phyloP scores from a whole-genome alignment of 1,139 yeast genomes.

The Taiozyma sp. region DNA sequence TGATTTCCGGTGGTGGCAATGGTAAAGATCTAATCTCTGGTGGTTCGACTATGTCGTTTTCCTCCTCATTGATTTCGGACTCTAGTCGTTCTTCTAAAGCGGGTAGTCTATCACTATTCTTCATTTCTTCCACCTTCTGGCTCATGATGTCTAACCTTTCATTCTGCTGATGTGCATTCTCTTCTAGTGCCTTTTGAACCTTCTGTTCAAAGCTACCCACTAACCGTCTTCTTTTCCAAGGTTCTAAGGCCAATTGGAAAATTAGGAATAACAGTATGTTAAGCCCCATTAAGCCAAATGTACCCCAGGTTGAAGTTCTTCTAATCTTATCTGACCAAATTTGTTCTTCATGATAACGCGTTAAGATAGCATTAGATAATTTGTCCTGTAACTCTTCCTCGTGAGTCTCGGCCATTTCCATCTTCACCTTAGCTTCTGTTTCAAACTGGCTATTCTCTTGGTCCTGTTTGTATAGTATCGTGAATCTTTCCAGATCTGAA shows the following conservation, averaged over 20 bases:
- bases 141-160: constrained; percentile 23
- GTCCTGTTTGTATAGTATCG: constrained; percentile 74
- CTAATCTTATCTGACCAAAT: constrained; percentile 97
- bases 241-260: constrained; percentile 87
- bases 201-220: constrained; percentile 82
- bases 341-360: constrained; percentile 95
- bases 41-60: constrained; percentile 7
- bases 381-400: constrained; percentile 71
- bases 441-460: constrained; percentile 71
- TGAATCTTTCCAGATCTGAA: constrained; percentile 76
- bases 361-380: constrained; percentile 72
- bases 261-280: constrained; percentile 73
- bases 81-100: constrained; percentile 14
- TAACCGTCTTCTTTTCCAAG: constrained; percentile 83
- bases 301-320: constrained; percentile 95
- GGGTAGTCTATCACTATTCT: constrained; percentile 17
- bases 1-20: constrained; percentile 1
- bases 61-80: constrained; percentile 18
- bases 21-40: constrained; percentile 16
- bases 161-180: constrained; percentile 27
- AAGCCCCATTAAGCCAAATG: constrained; percentile 85
- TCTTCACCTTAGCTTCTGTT: constrained; percentile 40
- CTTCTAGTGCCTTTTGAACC: constrained; percentile 53
- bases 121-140: constrained; percentile 18
- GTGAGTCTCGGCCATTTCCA: constrained; percentile 53